Evolutionary conservation across 2,329 filamentous ascomycete species (phyloP), one percentile per base, ranked within the genome.

Genomic region (Neurospora sp.): DNA sequence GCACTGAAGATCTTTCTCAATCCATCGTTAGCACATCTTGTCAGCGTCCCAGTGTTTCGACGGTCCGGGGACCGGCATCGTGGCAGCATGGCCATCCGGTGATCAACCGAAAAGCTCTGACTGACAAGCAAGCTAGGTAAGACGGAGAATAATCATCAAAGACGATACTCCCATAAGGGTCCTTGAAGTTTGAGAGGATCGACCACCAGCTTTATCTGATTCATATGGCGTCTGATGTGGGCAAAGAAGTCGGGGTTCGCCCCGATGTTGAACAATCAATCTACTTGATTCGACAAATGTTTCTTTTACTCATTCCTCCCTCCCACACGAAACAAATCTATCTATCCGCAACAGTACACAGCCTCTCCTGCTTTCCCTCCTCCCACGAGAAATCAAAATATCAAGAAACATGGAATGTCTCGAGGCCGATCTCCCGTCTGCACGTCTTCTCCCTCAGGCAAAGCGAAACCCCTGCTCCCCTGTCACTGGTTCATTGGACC

Each of bases 381-480:
- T 52, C n/a, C 43, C n/a, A 52, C 52, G 13, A 58, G 15, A 58
- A 17, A 17, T 19, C 28, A 62, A 2, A 4, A 62, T 62, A 62
- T 62, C 52, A 62, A 62, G 52, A 62, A 62, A 62, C 52, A 62
- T 62, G 15, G 8, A 62, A 10, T 62, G 52, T 68, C 33, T 66
- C 68, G 67, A 71, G 66, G 67, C 23, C 43, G 69, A 70, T 17
- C 23, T 71, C 69, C 71, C 69, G 67, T 33, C 66, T 70, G 58
- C 69, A 69, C 15, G 52, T 62, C 52, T 62, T 62, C 23, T 33
- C 28, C 8, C 52, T 58, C 11, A 58, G 23, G 33, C 33, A 36
- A 36, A 58, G 23, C 11, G 33, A 36, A 36, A 28, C 46, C 23
- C 46, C 46, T 23, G 43, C 19, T 36, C 33, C 33, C 33, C 33